phyloP scores from a whole-genome alignment of 1,284 basidiomycete species.

The Austropuccinia psidii region DNA sequence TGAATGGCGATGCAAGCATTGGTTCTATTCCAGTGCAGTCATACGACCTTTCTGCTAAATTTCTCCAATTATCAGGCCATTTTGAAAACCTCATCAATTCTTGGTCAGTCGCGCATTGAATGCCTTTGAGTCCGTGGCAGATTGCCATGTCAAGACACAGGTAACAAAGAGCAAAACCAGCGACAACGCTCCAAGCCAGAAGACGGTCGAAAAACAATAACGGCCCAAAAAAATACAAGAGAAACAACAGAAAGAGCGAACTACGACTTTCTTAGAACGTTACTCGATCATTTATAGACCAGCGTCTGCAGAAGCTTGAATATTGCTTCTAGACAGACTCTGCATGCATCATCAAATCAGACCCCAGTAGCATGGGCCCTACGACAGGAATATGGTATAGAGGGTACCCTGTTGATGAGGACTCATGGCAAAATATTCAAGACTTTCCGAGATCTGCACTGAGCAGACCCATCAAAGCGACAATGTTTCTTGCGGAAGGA shows the following conservation, averaged over 20 bases:
- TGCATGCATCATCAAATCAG: not conserved
- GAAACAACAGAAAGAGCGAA: constrained; percentile 5
- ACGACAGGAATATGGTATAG: not conserved
- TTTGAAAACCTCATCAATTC: constrained; percentile 7
- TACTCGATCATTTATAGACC: not conserved
- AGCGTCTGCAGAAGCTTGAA: constrained; percentile 6
- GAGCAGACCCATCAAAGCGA: no score
- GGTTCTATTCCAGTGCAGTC: constrained; percentile 3
- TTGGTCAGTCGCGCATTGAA: constrained; percentile 15
- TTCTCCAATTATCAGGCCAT: constrained; percentile 24
- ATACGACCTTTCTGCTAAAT: not conserved
- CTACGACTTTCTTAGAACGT: constrained; percentile 25
- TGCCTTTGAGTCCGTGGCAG: constrained; percentile 3
- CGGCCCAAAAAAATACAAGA: constrained; percentile 17
- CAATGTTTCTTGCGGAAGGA: no score
- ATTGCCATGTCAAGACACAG: constrained; percentile 15
- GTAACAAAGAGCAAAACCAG: constrained; percentile 3
- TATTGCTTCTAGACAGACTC: constrained; percentile 11
- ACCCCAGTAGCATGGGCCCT: not conserved
- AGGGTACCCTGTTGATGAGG: no score
- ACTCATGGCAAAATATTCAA: no score
- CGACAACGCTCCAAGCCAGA: constrained; percentile 3
- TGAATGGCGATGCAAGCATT: constrained; percentile 1
- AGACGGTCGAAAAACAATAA: constrained; percentile 1
- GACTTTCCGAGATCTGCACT: no score